Evolutionary conservation across 768 basidiomycete species (phyloP).

Genomic region (Amanita molliuscula): DNA sequence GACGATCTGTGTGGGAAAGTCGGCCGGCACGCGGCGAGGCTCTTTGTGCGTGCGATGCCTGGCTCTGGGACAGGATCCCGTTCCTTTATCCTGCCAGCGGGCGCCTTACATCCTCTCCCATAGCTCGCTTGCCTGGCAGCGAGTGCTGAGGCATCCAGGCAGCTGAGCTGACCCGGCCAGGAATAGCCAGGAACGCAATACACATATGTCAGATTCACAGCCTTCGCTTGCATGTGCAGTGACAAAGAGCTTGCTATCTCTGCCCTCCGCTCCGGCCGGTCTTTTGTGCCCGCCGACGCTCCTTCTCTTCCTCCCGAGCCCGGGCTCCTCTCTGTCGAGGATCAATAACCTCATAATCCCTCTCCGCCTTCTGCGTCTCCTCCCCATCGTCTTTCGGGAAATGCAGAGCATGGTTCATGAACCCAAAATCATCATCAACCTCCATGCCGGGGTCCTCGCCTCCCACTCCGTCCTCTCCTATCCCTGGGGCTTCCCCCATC

Average conservation of each 20-base stretch:
- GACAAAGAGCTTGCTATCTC: not conserved
- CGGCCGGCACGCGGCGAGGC: not conserved
- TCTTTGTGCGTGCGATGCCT: too few species aligned
- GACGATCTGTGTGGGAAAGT: not conserved
- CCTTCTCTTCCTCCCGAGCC: slow-evolving; percentile 71
- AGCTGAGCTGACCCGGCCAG: not conserved
- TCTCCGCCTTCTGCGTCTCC: slow-evolving; percentile 65
- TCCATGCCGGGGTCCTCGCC: slow-evolving; percentile 51
- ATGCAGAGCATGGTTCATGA: slow-evolving; percentile 59
- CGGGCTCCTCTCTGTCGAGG: slow-evolving; percentile 62
- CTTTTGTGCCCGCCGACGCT: slow-evolving; percentile 40
- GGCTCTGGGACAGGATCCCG: not conserved
- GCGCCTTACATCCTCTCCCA: too few species aligned
- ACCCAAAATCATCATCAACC: slow-evolving; percentile 68
- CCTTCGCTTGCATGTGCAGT: not conserved
- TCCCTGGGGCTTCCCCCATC: not conserved
- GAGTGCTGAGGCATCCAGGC: not conserved
- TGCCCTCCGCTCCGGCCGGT: slow-evolving; percentile 6
- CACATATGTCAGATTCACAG: not conserved
- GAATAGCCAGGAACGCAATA: not conserved
- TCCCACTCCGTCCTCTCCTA: slow-evolving; percentile 14
- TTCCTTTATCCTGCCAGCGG: too few species aligned
- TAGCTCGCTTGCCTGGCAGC: too few species aligned
- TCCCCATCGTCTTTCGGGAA: slow-evolving; percentile 76
- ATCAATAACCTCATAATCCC: slow-evolving; percentile 87